Percentiles rank a stretch among this genome's conserved stretches.
These are phyloP conservation scores for Colletotrichum simmondsii DNA, from an alignment of 2,329 filamentous ascomycete genomes.

Conservation along the genomic window DNA sequence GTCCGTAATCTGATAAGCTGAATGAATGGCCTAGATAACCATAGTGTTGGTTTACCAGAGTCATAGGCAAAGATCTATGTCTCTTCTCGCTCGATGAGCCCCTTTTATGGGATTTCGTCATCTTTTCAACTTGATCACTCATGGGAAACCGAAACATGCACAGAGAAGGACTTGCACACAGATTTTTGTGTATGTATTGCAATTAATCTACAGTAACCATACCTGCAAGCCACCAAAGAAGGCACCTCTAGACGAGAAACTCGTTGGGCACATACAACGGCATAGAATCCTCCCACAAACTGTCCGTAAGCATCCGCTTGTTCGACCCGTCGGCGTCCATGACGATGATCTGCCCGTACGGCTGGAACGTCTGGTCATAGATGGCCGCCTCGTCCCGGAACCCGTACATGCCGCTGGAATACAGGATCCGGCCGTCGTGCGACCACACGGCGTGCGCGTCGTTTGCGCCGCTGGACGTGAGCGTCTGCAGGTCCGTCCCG, in stretches of 20 bases:
- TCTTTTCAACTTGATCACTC: too few relatives aligned
- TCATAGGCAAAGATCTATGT: too few relatives aligned
- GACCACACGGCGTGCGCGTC: slow-evolving; percentile 26
- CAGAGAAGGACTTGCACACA: background rate
- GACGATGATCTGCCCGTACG: slow-evolving; percentile 20
- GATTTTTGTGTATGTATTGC: background rate
- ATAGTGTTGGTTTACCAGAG: too few relatives aligned
- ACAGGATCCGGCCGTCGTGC: slow-evolving; percentile 12
- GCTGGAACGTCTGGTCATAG: slow-evolving; percentile 23
- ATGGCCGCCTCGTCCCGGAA: slow-evolving; percentile 24
- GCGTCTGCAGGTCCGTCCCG: slow-evolving; percentile 5
- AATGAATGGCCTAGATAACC: too few relatives aligned
- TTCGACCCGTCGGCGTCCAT: slow-evolving; percentile 24
- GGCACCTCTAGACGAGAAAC: slow-evolving; percentile 10
- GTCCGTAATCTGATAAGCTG: too few relatives aligned
- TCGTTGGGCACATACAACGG: slow-evolving; percentile 20
- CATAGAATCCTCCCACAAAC: slow-evolving; percentile 38
- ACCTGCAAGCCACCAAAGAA: background rate
- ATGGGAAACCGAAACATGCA: too few relatives aligned
- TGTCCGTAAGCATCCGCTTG: slow-evolving; percentile 30
- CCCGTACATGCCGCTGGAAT: slow-evolving; percentile 27
- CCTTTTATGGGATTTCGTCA: too few relatives aligned
- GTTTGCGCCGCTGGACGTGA: slow-evolving; percentile 20
- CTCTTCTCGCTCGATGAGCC: too few relatives aligned
- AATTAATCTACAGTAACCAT: background rate